A percentile compares a stretch with the other conserved stretches of the same genome.
phyloP scores from a whole-genome alignment of 2,329 filamentous ascomycete genomes.

The Thelonectria discophora region DNA sequence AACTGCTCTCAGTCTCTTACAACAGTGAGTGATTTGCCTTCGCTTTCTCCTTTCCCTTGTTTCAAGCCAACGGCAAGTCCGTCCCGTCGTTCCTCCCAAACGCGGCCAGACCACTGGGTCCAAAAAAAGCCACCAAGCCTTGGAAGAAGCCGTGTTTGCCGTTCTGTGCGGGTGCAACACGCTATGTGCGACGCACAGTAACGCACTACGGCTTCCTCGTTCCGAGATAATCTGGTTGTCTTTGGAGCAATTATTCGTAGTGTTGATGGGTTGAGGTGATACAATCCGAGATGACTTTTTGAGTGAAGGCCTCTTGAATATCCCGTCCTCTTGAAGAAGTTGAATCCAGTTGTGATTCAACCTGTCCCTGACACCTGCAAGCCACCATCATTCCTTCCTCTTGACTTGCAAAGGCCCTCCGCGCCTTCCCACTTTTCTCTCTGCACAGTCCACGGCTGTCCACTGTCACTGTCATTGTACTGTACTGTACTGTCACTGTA shows the following conservation, averaged over 20 bases:
- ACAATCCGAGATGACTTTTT: too few species aligned
- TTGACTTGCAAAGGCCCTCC: slow-evolving; percentile 4
- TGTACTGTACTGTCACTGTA: too few species aligned
- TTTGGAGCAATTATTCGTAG: slow-evolving; percentile 25
- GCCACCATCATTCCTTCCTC: slow-evolving; percentile 21
- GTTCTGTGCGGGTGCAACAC: slow-evolving; percentile 26
- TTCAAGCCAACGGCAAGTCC: not conserved
- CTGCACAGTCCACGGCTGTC: not conserved
- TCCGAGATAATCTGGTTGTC: slow-evolving; percentile 34
- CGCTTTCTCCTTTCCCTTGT: not conserved
- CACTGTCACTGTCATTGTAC: too few species aligned
- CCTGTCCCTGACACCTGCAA: not conserved
- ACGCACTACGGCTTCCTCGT: slow-evolving; percentile 39
- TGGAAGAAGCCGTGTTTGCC: slow-evolving; percentile 40
- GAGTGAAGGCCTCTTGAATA: not conserved
- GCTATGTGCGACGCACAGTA: slow-evolving; percentile 27
- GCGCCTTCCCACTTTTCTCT: slow-evolving; percentile 1
- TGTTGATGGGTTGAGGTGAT: too few species aligned
- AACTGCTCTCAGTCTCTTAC: too few species aligned
- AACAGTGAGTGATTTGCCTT: too few species aligned
- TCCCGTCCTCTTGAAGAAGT: too few species aligned
- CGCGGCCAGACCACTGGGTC: not conserved
- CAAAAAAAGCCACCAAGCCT: slow-evolving; percentile 26
- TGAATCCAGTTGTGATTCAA: not conserved
- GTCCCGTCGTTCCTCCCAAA: not conserved